A percentile compares a stretch with the other conserved stretches of the same genome.
Evolutionary conservation across 192 early-diverging fungal species (phyloP).

Genomic region (Coemansia reversa): DNA sequence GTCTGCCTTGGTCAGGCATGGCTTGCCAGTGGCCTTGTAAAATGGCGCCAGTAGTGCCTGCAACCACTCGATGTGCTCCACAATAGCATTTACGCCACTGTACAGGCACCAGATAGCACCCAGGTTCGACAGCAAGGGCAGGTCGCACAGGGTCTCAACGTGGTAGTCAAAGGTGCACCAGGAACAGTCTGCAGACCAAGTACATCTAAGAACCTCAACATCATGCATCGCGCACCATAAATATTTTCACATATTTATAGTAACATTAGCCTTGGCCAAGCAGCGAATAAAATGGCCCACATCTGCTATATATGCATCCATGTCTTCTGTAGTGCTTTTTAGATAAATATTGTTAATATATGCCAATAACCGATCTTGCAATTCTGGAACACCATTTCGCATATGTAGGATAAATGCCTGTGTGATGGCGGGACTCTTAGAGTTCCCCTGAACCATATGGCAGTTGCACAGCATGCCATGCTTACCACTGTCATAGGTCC

Average conservation of each 20-base stretch:
- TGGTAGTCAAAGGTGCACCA: constrained; percentile 6
- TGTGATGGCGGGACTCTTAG: constrained; percentile 3
- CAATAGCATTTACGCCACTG: constrained; percentile 25
- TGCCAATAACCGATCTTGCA: constrained; percentile 8
- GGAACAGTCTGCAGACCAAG: constrained; percentile 3
- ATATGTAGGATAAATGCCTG: constrained; percentile 15
- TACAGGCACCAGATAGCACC: constrained; percentile 8
- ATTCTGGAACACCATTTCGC: not conserved
- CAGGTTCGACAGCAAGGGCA: constrained; percentile 14
- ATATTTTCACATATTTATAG: constrained; percentile 20
- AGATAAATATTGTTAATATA: constrained; percentile 48
- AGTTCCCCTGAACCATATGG: constrained; percentile 27
- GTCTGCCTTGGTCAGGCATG: constrained; percentile 5
- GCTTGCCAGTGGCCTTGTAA: constrained; percentile 15
- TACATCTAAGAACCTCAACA: constrained; percentile 7
- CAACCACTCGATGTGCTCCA: constrained; percentile 19
- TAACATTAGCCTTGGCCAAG: constrained; percentile 14
- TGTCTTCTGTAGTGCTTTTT: constrained; percentile 9
- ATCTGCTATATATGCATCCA: constrained; percentile 12
- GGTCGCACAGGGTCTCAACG: not conserved
- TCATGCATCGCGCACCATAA: constrained; percentile 4
- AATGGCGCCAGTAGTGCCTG: constrained; percentile 25
- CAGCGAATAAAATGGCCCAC: constrained; percentile 3
- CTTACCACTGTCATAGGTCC: not conserved
- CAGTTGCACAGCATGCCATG: constrained; percentile 4